Conservation (phyloP, 176 grass and related monocot species). For the Oryza rufipogon region DNA sequence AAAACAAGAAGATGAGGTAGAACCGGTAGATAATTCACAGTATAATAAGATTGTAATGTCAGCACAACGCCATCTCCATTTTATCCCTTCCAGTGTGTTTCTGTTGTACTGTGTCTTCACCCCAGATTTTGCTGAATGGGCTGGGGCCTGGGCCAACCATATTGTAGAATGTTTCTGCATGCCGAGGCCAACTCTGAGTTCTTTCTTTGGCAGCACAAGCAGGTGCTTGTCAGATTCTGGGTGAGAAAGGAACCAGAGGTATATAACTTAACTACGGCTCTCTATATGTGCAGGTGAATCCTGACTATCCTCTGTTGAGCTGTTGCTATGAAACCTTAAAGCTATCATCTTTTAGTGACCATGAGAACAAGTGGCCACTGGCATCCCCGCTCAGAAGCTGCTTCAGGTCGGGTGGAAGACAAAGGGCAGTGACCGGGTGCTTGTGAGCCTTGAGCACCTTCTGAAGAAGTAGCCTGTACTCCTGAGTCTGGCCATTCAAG, state of each 20-base stretch:
- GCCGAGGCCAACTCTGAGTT: conserved; percentile 8
- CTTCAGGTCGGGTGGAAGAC: conserved; percentile 86
- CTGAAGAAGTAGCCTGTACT: conserved; percentile 86
- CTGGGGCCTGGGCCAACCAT: conserved; percentile 20
- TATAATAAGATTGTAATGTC: conserved; percentile 54
- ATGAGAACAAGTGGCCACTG: conserved; percentile 74
- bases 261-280: conserved; percentile 46
- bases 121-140: background rate
- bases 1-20: conserved; percentile 59
- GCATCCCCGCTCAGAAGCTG: conserved; percentile 89
- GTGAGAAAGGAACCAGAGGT: conserved; percentile 24
- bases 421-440: conserved; percentile 95
- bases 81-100: conserved; percentile 25
- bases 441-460: conserved; percentile 96
- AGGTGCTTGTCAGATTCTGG: conserved; percentile 42
- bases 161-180: conserved; percentile 31
- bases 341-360: conserved; percentile 89
- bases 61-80: conserved; percentile 39
- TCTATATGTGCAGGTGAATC: conserved; percentile 43
- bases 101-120: conserved; percentile 17
- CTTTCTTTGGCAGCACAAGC: conserved; percentile 30
- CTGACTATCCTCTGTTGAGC: conserved; percentile 29
- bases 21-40: conserved; percentile 53
- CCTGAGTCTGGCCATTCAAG: conserved; percentile 62
- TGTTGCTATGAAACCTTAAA: conserved; percentile 70